phyloP scores from a whole-genome alignment of 768 basidiomycete genomes.

The Pleurotus cornucopiae region DNA sequence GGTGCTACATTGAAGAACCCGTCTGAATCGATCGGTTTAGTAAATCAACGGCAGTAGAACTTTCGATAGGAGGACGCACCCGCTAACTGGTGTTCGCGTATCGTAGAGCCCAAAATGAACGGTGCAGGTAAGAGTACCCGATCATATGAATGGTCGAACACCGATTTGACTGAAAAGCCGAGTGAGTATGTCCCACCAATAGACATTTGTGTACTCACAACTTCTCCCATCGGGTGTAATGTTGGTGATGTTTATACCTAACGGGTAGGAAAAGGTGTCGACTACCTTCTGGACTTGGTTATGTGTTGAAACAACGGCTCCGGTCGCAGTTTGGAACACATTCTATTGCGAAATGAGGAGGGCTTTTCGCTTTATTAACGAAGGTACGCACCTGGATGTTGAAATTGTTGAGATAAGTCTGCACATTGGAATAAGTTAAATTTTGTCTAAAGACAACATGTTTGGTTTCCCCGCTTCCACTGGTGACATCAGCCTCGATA shows the following conservation, averaged over 20 bases:
- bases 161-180: slow-evolving; percentile 37
- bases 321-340: slow-evolving; percentile 36
- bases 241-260: slow-evolving; percentile 39
- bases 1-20: slow-evolving; percentile 45
- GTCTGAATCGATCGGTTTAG: slow-evolving; percentile 21
- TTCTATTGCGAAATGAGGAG: slow-evolving; percentile 24
- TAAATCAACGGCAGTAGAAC: background rate
- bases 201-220: slow-evolving; percentile 24
- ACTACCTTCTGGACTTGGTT: slow-evolving; percentile 33
- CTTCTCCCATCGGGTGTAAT: slow-evolving; percentile 27
- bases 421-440: slow-evolving; percentile 56
- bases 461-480: slow-evolving; percentile 55
- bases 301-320: slow-evolving; percentile 33
- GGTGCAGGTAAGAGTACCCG: slow-evolving; percentile 55
- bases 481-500: slow-evolving; percentile 58
- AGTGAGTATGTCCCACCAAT: background rate
- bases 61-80: slow-evolving; percentile 31
- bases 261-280: slow-evolving; percentile 42
- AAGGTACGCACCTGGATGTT: slow-evolving; percentile 28
- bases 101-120: slow-evolving; percentile 54
- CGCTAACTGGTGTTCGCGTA: slow-evolving; percentile 54
- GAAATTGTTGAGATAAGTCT: slow-evolving; percentile 51
- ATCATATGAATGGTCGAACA: slow-evolving; percentile 68
- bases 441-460: slow-evolving; percentile 60
- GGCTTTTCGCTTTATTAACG: background rate